These are phyloP conservation scores for Metarhizium brunneum DNA, from an alignment of 2,329 filamentous ascomycete genomes.

Conservation along the genomic window DNA sequence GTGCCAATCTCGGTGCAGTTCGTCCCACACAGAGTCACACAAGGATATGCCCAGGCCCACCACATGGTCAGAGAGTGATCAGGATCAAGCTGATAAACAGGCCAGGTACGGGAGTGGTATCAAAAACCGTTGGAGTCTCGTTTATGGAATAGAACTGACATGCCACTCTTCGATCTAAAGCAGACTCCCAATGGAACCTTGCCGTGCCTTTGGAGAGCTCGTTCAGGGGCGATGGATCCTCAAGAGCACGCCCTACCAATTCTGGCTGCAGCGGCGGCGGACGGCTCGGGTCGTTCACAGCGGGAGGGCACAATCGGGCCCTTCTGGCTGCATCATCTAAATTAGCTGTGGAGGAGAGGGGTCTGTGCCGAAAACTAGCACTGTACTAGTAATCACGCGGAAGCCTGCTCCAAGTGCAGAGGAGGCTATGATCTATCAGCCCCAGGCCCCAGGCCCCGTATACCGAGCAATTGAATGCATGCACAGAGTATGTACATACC, in stretches of 20 bases:
- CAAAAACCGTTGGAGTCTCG: no score
- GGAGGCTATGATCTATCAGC: not conserved
- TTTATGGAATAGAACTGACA: not conserved
- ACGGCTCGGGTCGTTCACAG: constrained; percentile 8
- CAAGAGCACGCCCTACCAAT: not conserved
- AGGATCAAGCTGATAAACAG: not conserved
- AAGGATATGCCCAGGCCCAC: constrained; percentile 8
- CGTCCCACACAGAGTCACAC: constrained; percentile 11
- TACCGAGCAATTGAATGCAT: not conserved
- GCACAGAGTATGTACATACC: no score
- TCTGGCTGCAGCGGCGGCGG: constrained; percentile 5
- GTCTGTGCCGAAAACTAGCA: not conserved
- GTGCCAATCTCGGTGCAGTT: constrained; percentile 9
- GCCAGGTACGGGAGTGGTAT: not conserved
- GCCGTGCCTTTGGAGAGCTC: not conserved
- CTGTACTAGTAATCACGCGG: not conserved
- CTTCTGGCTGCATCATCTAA: constrained; percentile 1
- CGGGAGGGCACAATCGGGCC: constrained; percentile 3
- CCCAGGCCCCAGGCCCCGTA: not conserved
- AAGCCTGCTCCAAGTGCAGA: not conserved
- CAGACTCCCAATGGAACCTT: not conserved
- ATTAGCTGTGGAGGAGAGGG: not conserved
- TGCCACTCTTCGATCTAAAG: not conserved
- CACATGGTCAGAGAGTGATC: constrained; percentile 7
- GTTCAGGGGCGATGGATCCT: not conserved